These are phyloP conservation scores for Talaromyces proteolyticus DNA, from an alignment of 495 filamentous ascomycete species.

Conservation along the genomic window DNA sequence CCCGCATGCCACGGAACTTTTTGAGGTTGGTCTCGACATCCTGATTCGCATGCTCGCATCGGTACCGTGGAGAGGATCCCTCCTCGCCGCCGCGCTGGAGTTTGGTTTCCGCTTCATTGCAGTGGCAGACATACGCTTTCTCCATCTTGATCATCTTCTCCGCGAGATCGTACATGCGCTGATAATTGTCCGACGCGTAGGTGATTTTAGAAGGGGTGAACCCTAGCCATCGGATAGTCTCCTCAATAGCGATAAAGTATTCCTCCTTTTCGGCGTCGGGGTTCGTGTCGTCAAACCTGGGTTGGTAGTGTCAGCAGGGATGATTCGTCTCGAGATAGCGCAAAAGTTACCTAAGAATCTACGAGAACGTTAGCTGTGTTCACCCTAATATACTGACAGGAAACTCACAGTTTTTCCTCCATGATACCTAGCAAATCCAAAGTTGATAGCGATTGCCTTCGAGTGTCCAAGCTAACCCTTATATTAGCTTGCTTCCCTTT, in stretches of 20 bases:
- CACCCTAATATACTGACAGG: background rate
- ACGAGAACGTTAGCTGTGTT: background rate
- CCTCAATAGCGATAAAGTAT: conserved; percentile 71
- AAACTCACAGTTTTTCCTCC: conserved; percentile 43
- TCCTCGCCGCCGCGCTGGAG: conserved; percentile 71
- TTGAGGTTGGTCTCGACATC: conserved; percentile 67
- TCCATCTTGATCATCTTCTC: conserved; percentile 73
- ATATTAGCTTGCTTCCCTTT: conserved; percentile 13
- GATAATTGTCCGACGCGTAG: conserved; percentile 78
- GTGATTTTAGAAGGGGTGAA: conserved; percentile 76
- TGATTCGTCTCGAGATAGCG: background rate
- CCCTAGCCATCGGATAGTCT: conserved; percentile 77
- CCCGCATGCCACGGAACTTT: conserved; percentile 86
- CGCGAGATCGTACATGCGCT: conserved; percentile 78
- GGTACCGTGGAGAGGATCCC: conserved; percentile 62
- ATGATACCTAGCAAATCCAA: conserved; percentile 86
- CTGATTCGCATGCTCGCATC: conserved; percentile 72
- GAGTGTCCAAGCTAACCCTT: conserved; percentile 60
- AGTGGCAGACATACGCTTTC: conserved; percentile 77
- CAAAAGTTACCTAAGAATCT: conserved; percentile 8
- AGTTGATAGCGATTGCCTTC: conserved; percentile 97
- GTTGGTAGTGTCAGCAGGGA: conserved; percentile 41
- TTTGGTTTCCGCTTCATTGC: conserved; percentile 69
- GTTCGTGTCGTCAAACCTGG: conserved; percentile 78
- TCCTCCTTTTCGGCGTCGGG: conserved; percentile 76